Base-by-base conservation (phyloP, 495 filamentous ascomycete genomes). In the Daldinia decipiens region DNA sequence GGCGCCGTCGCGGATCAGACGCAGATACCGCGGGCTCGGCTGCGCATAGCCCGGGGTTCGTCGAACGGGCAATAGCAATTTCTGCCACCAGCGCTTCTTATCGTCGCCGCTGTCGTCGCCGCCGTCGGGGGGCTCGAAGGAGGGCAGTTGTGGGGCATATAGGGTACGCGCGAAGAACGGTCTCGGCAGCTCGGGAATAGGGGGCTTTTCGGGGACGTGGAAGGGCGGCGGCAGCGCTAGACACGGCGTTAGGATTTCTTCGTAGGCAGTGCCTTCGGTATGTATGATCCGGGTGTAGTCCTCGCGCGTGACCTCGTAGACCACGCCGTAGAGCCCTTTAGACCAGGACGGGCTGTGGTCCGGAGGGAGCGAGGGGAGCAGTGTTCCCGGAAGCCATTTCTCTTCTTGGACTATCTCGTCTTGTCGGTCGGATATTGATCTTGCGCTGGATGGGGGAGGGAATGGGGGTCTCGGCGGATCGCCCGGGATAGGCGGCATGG, bases 281-380 rank as follows among this genome's bases (percentile, higher is more conserved):
- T 90, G 89, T 62, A 98, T 90, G 71, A 99, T 95, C 59, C 87
- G 90, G 3, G 90, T 87, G 76, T 91, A 99, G 82, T 99, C 95
- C 6, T 81, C 74, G 2, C 81, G 77, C 2, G 93, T 95, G 27
- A 98, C 90, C 80, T 98, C 93, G 84, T 99, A 99, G 36, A 98
- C 95, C 21, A 97, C 92, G 47, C 95, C 95, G 50, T 97, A 85
- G 11, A 99, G 85, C 17, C 93, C 92, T 68, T 91, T 92, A 65
- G 86, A 79, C 92, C 93, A 94, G 29, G 74, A 68, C 19, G 77
- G 82, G 51, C 81, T 79, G 73, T 85, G 84, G 64, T 82, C 62
- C 76, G 72, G 84, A 82, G 59, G 80, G 8, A 66, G 32, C 24
- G 53, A 21, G 31, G 55, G 60, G 58, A 63, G 70, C 39, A 51